phyloP scores from a whole-genome alignment of 2,329 filamentous ascomycete genomes.

The Paraconiothyrium brasiliense region DNA sequence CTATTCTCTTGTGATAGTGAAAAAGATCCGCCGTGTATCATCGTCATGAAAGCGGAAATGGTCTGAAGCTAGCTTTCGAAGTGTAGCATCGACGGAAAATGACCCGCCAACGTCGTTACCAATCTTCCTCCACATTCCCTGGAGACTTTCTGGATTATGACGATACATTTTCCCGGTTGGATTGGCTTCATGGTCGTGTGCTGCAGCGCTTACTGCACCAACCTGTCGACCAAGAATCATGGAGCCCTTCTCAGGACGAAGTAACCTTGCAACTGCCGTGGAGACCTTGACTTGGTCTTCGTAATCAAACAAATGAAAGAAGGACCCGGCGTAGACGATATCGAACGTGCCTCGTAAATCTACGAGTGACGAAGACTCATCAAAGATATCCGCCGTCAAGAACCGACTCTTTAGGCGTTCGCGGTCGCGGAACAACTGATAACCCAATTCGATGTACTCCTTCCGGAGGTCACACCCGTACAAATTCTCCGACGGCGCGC shows the following conservation, averaged over 20 bases:
- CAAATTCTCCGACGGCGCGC: slow-evolving; percentile 51
- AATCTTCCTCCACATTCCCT: slow-evolving; percentile 52
- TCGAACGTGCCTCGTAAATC: slow-evolving; percentile 44
- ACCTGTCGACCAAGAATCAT: slow-evolving; percentile 65
- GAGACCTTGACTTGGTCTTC: slow-evolving; percentile 44
- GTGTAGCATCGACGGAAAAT: slow-evolving; percentile 32
- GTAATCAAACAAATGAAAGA: slow-evolving; percentile 55
- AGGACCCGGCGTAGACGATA: slow-evolving; percentile 53
- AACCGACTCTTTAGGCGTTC: slow-evolving; percentile 59
- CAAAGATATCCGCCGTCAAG: slow-evolving; percentile 61
- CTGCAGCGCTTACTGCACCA: slow-evolving; percentile 43
- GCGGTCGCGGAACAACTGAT: slow-evolving; percentile 42
- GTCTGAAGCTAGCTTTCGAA: slow-evolving; percentile 20
- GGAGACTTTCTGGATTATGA: slow-evolving; percentile 48
- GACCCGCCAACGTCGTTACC: slow-evolving; percentile 41
- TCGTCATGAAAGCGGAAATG: slow-evolving; percentile 24
- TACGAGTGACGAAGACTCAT: slow-evolving; percentile 36
- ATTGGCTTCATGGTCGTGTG: slow-evolving; percentile 24
- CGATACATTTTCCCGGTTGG: slow-evolving; percentile 34
- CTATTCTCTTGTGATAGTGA: slow-evolving; percentile 34
- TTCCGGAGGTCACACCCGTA: slow-evolving; percentile 51
- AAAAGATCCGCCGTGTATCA: slow-evolving; percentile 32
- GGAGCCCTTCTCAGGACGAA: slow-evolving; percentile 53
- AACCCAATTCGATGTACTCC: slow-evolving; percentile 65
- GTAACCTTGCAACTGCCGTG: slow-evolving; percentile 43